These are phyloP conservation scores for Aspergillus fumigatus DNA, from an alignment of 2,329 filamentous ascomycete genomes.

Conservation along the genomic window DNA sequence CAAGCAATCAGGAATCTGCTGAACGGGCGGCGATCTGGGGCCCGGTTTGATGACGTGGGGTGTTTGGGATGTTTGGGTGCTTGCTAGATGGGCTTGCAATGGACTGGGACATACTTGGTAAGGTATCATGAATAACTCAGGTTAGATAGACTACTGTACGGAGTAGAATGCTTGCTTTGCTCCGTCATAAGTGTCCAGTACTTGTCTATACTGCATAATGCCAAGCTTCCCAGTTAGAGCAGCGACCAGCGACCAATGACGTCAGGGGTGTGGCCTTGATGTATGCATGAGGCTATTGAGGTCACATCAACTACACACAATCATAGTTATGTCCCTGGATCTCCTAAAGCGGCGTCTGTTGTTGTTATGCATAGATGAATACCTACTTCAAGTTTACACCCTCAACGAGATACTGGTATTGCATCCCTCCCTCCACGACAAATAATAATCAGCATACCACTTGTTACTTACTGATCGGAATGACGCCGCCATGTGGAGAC, in stretches of 20 bases:
- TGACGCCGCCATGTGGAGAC: not conserved
- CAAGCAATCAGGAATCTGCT: constrained; percentile 24
- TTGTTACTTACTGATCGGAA: not conserved
- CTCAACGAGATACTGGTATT: too few relatives aligned
- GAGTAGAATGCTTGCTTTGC: too few relatives aligned
- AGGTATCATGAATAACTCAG: too few relatives aligned
- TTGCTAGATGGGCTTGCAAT: constrained; percentile 6
- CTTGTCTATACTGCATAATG: too few relatives aligned
- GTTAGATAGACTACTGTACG: too few relatives aligned
- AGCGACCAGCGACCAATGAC: not conserved
- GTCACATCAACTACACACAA: too few relatives aligned
- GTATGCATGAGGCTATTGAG: too few relatives aligned
- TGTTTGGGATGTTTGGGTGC: constrained; percentile 12
- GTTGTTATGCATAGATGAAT: too few relatives aligned
- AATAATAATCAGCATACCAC: not conserved
- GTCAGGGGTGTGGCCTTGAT: not conserved
- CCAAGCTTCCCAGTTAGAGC: not conserved
- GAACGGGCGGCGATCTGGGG: constrained; percentile 31
- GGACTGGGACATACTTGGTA: not conserved
- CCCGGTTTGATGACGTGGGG: constrained; percentile 24
- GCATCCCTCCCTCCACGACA: not conserved
- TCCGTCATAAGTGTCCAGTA: not conserved
- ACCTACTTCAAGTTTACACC: too few relatives aligned
- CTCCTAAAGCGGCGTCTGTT: too few relatives aligned
- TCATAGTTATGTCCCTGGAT: too few relatives aligned